A percentile compares a stretch with the other conserved stretches of the same genome.
These are phyloP conservation scores for Russula virescens DNA, from an alignment of 768 basidiomycete genomes.

Conservation along the genomic window DNA sequence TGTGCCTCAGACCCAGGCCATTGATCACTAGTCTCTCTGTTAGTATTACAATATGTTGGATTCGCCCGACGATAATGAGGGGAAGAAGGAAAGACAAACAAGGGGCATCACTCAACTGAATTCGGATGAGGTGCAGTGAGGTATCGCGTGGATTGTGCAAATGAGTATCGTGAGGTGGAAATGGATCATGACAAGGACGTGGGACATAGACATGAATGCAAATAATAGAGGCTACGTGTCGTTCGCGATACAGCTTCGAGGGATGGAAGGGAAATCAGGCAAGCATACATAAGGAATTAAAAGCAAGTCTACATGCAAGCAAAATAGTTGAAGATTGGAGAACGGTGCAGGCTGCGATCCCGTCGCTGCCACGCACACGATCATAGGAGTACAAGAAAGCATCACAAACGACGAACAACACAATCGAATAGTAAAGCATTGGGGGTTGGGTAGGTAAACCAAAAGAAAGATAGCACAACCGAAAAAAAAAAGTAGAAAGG, in stretches of 20 bases:
- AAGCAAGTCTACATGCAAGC: neutral
- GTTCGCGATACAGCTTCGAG: too few relatives aligned
- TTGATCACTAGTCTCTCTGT: too few relatives aligned
- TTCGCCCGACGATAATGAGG: too few relatives aligned
- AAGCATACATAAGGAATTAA: too few relatives aligned
- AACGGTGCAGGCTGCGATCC: constrained; percentile 3
- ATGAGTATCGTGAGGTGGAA: neutral
- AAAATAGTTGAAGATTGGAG: neutral
- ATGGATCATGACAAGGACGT: neutral
- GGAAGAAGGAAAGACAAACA: too few relatives aligned
- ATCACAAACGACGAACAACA: neutral
- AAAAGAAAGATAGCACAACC: too few relatives aligned
- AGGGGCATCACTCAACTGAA: too few relatives aligned
- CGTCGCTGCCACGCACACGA: neutral
- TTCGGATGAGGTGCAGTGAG: neutral
- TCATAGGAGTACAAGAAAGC: neutral
- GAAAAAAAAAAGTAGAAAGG: too few relatives aligned
- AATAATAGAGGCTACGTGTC: too few relatives aligned
- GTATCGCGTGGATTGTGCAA: neutral
- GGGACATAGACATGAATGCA: neutral
- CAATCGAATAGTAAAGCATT: neutral
- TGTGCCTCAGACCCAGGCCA: too few relatives aligned
- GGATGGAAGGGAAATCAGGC: too few relatives aligned
- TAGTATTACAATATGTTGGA: too few relatives aligned
- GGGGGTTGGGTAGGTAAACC: neutral